A percentile compares a stretch with the other conserved stretches of the same genome.
Conservation (phyloP, 345 rosid genomes). For the Murraya paniculata region DNA sequence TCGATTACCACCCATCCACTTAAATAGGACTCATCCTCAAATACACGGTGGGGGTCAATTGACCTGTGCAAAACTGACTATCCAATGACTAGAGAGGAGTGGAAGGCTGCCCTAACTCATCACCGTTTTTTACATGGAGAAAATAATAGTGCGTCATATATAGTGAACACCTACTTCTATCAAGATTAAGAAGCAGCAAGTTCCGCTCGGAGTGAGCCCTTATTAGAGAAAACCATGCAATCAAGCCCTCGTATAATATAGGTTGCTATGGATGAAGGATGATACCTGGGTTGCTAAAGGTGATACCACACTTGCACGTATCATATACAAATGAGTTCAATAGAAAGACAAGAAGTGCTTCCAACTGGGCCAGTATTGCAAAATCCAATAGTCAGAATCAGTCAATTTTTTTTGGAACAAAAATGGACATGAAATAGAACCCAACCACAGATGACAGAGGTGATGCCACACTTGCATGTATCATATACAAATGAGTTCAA, state of each 20-base stretch:
- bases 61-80: background rate
- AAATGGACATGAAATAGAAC: background rate
- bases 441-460: background rate
- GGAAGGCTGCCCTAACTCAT: background rate
- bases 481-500: background rate
- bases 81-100: background rate
- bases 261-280: too few relatives aligned
- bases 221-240: background rate
- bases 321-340: background rate
- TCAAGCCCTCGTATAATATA: background rate
- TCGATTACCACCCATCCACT: background rate
- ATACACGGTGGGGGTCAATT: background rate
- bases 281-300: background rate
- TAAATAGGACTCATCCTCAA: background rate
- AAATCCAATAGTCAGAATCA: background rate
- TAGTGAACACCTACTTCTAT: background rate
- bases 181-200: background rate
- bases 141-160: background rate
- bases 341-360: background rate
- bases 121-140: background rate
- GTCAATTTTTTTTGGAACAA: background rate
- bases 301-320: background rate
- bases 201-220: background rate
- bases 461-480: background rate
- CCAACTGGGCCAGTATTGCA: too few relatives aligned